Conservation (phyloP, 169 alveolate genomes). For the Plasmodium gaboni region DNA sequence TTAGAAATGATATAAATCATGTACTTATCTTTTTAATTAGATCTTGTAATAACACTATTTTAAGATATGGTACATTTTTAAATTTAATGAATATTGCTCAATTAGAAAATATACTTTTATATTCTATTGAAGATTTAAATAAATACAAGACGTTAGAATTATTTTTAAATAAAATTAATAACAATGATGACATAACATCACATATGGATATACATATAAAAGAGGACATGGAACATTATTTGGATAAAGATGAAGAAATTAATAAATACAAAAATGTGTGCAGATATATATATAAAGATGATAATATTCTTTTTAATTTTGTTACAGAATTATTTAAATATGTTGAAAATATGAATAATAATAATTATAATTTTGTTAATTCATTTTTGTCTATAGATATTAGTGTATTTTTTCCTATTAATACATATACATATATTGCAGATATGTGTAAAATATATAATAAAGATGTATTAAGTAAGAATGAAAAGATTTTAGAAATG, state of each 20-base stretch:
- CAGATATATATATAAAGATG: conserved; percentile 65
- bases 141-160: conserved; percentile 49
- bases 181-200: neutral
- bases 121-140: conserved; percentile 43
- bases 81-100: conserved; percentile 73
- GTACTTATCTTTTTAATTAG: conserved; percentile 24
- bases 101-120: conserved; percentile 66
- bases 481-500: conserved; percentile 63
- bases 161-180: conserved; percentile 21
- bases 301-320: conserved; percentile 64
- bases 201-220: neutral
- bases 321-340: conserved; percentile 73
- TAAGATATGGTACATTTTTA: conserved; percentile 60
- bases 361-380: conserved; percentile 72
- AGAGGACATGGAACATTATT: conserved; percentile 7
- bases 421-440: conserved; percentile 70
- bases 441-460: conserved; percentile 78
- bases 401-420: conserved; percentile 67
- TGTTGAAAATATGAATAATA: conserved; percentile 76
- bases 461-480: conserved; percentile 51
- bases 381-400: conserved; percentile 72
- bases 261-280: conserved; percentile 62
- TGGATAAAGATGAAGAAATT: conserved; percentile 26
- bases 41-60: conserved; percentile 59
- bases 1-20: conserved; percentile 63